Evolutionary conservation across 2,329 filamentous ascomycete genomes (phyloP), one percentile per base, ranked within the genome.

Genomic region (Ilyonectria sp.): DNA sequence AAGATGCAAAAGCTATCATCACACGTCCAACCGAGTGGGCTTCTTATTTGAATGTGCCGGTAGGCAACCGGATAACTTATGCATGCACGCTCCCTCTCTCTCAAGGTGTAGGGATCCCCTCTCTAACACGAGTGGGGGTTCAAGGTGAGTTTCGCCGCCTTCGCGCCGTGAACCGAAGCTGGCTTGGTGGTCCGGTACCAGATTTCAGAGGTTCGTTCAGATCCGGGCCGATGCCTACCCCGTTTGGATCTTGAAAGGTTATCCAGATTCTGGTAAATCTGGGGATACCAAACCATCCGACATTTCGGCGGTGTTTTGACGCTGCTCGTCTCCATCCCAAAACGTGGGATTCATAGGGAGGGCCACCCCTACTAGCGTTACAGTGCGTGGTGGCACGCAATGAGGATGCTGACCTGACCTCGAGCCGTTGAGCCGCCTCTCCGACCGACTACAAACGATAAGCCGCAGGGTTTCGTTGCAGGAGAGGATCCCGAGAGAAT

Each of bases 341-440:
- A 71, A 68, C 47, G 57, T 75, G 49, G 57, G 54, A 70, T 44
- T 33, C 50, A 43, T 35, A 63, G 47, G 65, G 68, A 73, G 62
- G 19, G 57, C 13, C 17, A 75, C 65, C 74, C 74, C 53, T 75
- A 66, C 74, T 76, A 76, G 67, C 61, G 71, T 26, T 43, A 55
- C 65, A 50, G 50, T 47, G 50, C 58, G 29, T 60, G 67, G 56
- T 65, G 58, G 67, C 62, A 60, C 40, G 46, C 63, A 56, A 66
- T 50, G 65, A 70, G 53, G 56, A 64, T 56, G 50, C 67, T 69
- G 64, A 59, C 44, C 67, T 68, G 58, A 69, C 60, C 57, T 66
- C 61, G 62, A 69, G 55, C 64, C 65, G 59, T 66, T 43, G 54
- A 50, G 55, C 54, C 67, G 50, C 59, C 53, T 69, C 56, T 49